A percentile compares a stretch with the other conserved stretches of the same genome.
Conservation (phyloP, 805 yeast genomes). For the Saccharomyces mikatae region DNA sequence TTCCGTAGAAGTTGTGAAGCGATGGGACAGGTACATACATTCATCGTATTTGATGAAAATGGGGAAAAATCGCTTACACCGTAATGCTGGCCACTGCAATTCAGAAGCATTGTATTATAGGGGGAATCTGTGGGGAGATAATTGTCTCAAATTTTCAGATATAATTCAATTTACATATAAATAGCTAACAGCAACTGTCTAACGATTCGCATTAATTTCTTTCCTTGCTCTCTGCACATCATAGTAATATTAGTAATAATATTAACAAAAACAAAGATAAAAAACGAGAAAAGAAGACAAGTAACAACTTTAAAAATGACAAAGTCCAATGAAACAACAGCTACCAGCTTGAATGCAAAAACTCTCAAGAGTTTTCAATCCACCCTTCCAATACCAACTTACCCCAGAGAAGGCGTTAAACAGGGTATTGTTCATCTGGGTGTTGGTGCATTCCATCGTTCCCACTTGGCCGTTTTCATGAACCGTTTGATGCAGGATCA, state of each 20-base stretch:
- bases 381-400: constrained; percentile 1
- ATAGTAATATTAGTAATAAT: not conserved
- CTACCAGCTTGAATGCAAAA: not conserved
- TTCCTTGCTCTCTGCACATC: not conserved
- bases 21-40: not conserved
- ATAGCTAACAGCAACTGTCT: not conserved
- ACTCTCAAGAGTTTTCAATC: not conserved
- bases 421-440: constrained; percentile 6
- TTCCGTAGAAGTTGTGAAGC: not conserved
- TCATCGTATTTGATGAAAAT: not conserved
- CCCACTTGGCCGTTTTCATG: constrained; percentile 4
- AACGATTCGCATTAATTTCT: too few relatives aligned
- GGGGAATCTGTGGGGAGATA: too few relatives aligned
- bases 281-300: not conserved
- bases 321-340: not conserved
- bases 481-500: constrained; percentile 3
- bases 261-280: not conserved
- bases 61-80: not conserved
- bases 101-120: too few relatives aligned
- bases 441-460: constrained; percentile 6
- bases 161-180: not conserved
- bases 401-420: constrained; percentile 3
- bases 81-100: too few relatives aligned
- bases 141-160: not conserved
- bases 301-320: not conserved